A percentile compares a stretch with the other conserved stretches of the same genome.
Evolutionary conservation across 176 grass and related monocot genomes (phyloP).

Genomic region (Neostapfia colusana): DNA sequence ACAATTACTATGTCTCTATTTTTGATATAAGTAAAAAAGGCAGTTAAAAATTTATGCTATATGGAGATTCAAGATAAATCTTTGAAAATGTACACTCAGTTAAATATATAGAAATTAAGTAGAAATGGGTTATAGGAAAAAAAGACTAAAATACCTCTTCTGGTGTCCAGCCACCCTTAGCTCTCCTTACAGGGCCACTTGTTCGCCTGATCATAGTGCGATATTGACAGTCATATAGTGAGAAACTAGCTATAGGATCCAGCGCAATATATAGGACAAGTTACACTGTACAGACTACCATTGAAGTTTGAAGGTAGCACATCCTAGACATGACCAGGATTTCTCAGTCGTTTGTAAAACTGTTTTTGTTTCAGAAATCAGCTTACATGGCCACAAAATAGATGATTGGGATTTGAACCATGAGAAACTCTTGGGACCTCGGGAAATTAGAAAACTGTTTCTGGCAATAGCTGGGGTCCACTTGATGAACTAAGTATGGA

Average conservation of each 20-base stretch:
- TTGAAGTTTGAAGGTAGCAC: not conserved
- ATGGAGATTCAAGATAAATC: not conserved
- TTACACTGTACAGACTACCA: constrained; percentile 14
- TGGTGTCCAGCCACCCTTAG: constrained; percentile 85
- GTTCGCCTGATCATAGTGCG: constrained; percentile 48
- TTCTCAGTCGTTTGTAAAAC: not conserved
- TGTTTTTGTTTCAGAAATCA: constrained; percentile 24
- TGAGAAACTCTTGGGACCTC: not conserved
- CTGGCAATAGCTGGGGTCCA: not conserved
- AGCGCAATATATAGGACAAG: not conserved
- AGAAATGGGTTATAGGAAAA: constrained; percentile 1
- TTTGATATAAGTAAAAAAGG: not conserved
- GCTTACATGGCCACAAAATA: not conserved
- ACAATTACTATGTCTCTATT: not conserved
- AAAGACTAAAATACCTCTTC: constrained; percentile 59
- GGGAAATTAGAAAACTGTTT: not conserved
- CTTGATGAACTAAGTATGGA: not conserved
- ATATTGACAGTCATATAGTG: constrained; percentile 13
- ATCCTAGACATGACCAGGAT: not conserved
- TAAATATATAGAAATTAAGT: constrained; percentile 13
- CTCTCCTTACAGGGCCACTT: constrained; percentile 88
- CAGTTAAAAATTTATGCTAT: not conserved
- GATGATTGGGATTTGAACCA: constrained; percentile 12
- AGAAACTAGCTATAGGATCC: constrained; percentile 13
- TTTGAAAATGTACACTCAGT: constrained; percentile 12